Percentiles rank a stretch among this genome's conserved stretches.
Evolutionary conservation across 2,329 filamentous ascomycete genomes (phyloP).

Genomic region (Pseudogymnoascus sp.): DNA sequence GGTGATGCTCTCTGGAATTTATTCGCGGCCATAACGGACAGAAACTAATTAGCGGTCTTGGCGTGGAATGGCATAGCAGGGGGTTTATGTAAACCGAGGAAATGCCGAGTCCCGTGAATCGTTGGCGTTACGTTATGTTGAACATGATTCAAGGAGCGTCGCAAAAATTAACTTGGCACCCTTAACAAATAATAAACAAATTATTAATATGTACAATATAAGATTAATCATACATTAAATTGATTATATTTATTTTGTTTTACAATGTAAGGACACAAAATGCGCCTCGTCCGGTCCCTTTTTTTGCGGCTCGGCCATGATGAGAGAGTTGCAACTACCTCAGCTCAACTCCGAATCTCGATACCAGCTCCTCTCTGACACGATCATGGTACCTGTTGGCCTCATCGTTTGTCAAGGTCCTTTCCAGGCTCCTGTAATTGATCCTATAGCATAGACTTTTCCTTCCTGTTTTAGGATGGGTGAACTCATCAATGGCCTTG

Average conservation of each 20-base stretch:
- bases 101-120: not conserved
- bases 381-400: slow-evolving; percentile 67
- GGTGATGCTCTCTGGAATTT: not conserved
- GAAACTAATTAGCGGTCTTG: slow-evolving; percentile 7
- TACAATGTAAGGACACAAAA: not conserved
- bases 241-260: not conserved
- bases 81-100: slow-evolving; percentile 6
- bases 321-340: slow-evolving; percentile 37
- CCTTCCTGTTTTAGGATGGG: slow-evolving; percentile 74
- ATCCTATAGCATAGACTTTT: slow-evolving; percentile 87
- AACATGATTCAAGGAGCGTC: not conserved
- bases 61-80: slow-evolving; percentile 3
- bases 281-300: not conserved
- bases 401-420: slow-evolving; percentile 79
- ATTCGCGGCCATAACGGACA: slow-evolving; percentile 1
- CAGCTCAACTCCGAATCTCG: slow-evolving; percentile 71
- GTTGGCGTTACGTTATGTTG: slow-evolving; percentile 7
- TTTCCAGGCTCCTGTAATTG: slow-evolving; percentile 87
- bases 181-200: not conserved
- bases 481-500: slow-evolving; percentile 74
- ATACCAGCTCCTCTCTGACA: slow-evolving; percentile 58
- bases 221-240: not conserved
- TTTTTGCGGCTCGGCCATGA: not conserved
- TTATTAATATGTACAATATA: slow-evolving; percentile 3
- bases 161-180: not conserved